Base-by-base conservation (phyloP, 2,329 filamentous ascomycete species). In the Berkeleyomyces rouxiae region DNA sequence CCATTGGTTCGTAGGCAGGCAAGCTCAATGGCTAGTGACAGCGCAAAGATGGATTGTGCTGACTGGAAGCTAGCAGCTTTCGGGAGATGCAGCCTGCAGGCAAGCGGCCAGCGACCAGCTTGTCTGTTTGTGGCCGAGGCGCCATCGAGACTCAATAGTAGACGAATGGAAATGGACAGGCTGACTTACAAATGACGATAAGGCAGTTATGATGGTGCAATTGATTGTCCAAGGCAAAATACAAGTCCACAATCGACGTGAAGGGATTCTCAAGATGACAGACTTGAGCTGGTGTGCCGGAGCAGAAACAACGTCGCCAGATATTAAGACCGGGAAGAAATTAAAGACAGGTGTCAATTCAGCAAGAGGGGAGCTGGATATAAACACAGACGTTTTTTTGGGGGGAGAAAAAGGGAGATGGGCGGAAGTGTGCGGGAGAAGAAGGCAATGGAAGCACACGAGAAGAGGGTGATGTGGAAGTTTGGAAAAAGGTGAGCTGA, bases 401-500 rank as follows among this genome's bases (percentile, higher is more conserved):
- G 13, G 53, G 53, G 47, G 55, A 53, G 49, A 39, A 43, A 53
- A 58, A 53, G 53, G 59, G 62, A 53, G 59, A 58, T 44, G 31
- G 23, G 37, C 40, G 44, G 51, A 49, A 59, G 59, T 42, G 59
- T 42, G 51, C 43, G 13, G n/a, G 53, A 46, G 23, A n/a, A 57
- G 59, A 60, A 23, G 43, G 23, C 16, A 43, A 60, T 61, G 42
- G 59, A 51, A 39, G 53, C 57, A 44, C 39, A 63, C 59, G 40
- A 66, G 61, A 66, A 65, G 61, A 64, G 61, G 65, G 63, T 65
- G 63, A 64, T 61, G 65, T 66, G 65, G 65, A 64, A 62, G 60
- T 60, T 64, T 57, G 53, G 39, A 40, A 57, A 55, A 39, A 39
- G 51, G 39, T 2, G 33, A 55, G 51, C 51, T 39, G 39, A 39